Evolutionary conservation across 2,329 filamentous ascomycete genomes (phyloP).

Genomic region (Anthostomella pinea): DNA sequence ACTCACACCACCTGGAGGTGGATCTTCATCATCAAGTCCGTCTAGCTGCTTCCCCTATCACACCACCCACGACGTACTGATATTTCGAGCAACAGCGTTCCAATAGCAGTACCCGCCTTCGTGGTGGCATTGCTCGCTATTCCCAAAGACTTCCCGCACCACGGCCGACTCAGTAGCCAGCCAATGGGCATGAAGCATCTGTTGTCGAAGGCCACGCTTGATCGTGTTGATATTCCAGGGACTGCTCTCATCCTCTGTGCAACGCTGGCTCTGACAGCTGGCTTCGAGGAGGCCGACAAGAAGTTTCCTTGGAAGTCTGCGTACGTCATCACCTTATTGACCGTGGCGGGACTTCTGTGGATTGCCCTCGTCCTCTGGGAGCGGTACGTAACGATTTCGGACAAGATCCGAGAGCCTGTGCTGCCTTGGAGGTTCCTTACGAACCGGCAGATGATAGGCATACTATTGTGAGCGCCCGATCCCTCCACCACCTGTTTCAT

Average conservation of each 20-base stretch:
- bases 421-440: slow-evolving; percentile 13
- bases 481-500: no score
- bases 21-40: slow-evolving; percentile 26
- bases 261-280: slow-evolving; percentile 12
- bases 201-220: background rate
- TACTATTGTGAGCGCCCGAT: slow-evolving; percentile 14
- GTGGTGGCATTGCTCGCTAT: slow-evolving; percentile 6
- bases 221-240: slow-evolving; percentile 16
- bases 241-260: slow-evolving; percentile 17
- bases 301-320: slow-evolving; percentile 21
- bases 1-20: slow-evolving; percentile 21
- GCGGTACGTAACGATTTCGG: slow-evolving; percentile 8
- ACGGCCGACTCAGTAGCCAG: slow-evolving; percentile 1
- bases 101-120: slow-evolving; percentile 5
- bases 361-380: slow-evolving; percentile 16
- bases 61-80: background rate
- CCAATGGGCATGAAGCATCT: slow-evolving; percentile 1
- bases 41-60: background rate
- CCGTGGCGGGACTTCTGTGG: slow-evolving; percentile 16
- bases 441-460: slow-evolving; percentile 10
- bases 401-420: slow-evolving; percentile 9
- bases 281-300: slow-evolving; percentile 20
- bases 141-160: slow-evolving; percentile 10
- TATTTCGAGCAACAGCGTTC: slow-evolving; percentile 6
- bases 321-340: slow-evolving; percentile 21